Percentiles rank a stretch among this genome's conserved stretches.
Evolutionary conservation across 768 basidiomycete species (phyloP).

Genomic region (Goffeauzyma gilvescens): DNA sequence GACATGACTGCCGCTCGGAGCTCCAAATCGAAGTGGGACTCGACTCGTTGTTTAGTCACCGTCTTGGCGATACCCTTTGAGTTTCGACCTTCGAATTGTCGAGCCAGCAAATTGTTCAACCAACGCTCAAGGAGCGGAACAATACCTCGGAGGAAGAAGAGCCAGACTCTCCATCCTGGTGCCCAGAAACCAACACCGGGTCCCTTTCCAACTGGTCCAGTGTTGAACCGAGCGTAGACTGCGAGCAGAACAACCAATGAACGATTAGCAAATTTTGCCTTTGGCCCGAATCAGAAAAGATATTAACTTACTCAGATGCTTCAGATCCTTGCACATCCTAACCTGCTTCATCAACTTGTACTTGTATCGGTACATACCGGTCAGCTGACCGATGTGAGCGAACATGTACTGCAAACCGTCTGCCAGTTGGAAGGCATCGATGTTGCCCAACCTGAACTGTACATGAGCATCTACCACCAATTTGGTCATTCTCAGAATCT

Average conservation of each 20-base stretch:
- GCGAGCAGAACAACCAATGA: not conserved
- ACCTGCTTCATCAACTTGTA: conserved; percentile 99
- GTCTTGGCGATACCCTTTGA: conserved; percentile 85
- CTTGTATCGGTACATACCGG: conserved; percentile 99
- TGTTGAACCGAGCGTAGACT: conserved; percentile 95
- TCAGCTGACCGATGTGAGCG: conserved; percentile 87
- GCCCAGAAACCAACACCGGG: conserved; percentile 99
- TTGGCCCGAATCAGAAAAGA: not conserved
- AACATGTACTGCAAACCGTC: conserved; percentile 98
- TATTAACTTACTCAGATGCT: conserved; percentile 47
- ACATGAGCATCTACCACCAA: conserved; percentile 98
- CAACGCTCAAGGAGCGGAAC: conserved; percentile 93
- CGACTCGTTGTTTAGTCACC: conserved; percentile 96
- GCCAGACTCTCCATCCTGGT: conserved; percentile 97
- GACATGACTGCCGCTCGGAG: conserved; percentile 98
- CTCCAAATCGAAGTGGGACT: conserved; percentile 95
- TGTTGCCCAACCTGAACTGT: conserved; percentile 92
- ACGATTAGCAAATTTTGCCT: too few species aligned
- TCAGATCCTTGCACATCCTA: conserved; percentile 96
- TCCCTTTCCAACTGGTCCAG: conserved; percentile 96
- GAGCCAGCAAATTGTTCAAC: conserved; percentile 90
- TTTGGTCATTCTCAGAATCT: conserved; percentile 92
- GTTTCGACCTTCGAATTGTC: conserved; percentile 96
- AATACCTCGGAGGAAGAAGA: conserved; percentile 98
- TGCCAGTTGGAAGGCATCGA: conserved; percentile 96